These are phyloP conservation scores for Termitomyces eurrhizus DNA, from an alignment of 768 basidiomycete species.

Conservation along the genomic window DNA sequence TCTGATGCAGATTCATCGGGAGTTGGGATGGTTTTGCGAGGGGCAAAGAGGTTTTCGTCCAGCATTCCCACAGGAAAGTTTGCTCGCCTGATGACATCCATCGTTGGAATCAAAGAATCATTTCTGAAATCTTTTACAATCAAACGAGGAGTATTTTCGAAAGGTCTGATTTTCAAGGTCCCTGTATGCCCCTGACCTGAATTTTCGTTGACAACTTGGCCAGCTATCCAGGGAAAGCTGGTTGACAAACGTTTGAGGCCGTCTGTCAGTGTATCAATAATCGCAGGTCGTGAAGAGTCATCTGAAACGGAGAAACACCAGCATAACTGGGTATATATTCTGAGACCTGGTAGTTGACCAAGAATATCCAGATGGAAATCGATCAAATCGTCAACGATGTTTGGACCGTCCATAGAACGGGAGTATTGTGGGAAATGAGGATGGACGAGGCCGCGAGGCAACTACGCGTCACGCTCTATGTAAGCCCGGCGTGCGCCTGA, in stretches of 20 bases:
- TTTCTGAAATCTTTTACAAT: slow-evolving; percentile 21
- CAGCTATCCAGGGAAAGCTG: slow-evolving; percentile 25
- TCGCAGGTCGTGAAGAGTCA: slow-evolving; percentile 5
- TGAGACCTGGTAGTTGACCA: slow-evolving; percentile 9
- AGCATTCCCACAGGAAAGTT: slow-evolving; percentile 23
- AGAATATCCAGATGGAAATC: slow-evolving; percentile 3
- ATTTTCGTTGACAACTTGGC: slow-evolving; percentile 21
- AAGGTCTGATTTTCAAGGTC: slow-evolving; percentile 17
- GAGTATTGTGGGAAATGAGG: neutral
- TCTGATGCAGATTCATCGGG: slow-evolving; percentile 12
- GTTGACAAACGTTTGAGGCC: slow-evolving; percentile 20
- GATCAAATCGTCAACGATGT: neutral
- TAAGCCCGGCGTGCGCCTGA: too few species aligned
- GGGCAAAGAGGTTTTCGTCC: slow-evolving; percentile 21
- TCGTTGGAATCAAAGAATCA: slow-evolving; percentile 16
- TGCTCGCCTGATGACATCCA: slow-evolving; percentile 19
- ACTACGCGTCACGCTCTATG: neutral
- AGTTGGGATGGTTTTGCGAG: slow-evolving; percentile 19
- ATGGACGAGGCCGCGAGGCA: too few species aligned
- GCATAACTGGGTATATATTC: slow-evolving; percentile 23
- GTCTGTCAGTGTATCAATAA: slow-evolving; percentile 16
- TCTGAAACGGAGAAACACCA: slow-evolving; percentile 18
- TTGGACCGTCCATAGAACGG: neutral
- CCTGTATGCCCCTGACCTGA: slow-evolving; percentile 12
- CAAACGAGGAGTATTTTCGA: slow-evolving; percentile 8